Base-by-base conservation (phyloP, 2,329 filamentous ascomycete species). In the Beauveria australis region DNA sequence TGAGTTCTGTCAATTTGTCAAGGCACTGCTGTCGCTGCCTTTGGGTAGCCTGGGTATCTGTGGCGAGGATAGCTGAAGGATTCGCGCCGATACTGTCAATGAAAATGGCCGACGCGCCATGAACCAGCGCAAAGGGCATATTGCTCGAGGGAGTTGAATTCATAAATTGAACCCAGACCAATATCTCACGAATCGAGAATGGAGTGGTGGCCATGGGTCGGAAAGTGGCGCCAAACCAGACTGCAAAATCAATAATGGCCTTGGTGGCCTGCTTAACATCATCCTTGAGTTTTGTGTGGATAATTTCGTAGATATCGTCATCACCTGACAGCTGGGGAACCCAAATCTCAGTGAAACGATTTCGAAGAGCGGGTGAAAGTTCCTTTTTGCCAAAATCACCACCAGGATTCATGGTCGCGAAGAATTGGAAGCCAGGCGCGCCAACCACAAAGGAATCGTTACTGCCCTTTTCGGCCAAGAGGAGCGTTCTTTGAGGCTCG, bases 301-400 rank as follows among this genome's bases (percentile, higher is more conserved):
- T 85, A 65, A 99, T 99, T 48, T 95, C 89, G 22, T 92, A 76
- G 40, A 97, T 87, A 70, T 99, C 95, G 33, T 92, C 87, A 56
- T 85, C 83, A 62, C 93, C 89, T 1, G 91, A 92, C 62, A 97
- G 77, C 1, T 92, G 84, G 1, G 94, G 92, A 0, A 97, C 94
- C 94, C 94, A 99, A 9, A 99, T 97, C 74, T 99, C 94, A 0
- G 94, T 99, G 72, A 99, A 96, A 63, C 94, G 89, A 71, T 99
- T 99, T 51, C 94, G 84, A 62, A 99, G 78, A 16, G 94, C 95
- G 3, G 94, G 94, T 1, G 94, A 99, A 14, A 99, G 81, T 72
- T 99, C 94, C 67, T 93, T 91, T 76, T 99, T 99, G 65, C 94
- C 94, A 72, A 97, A 99, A 70, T 99, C 94, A 51, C 95, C 94